These are phyloP conservation scores for Castanea mollissima DNA, from an alignment of 306 rosid genomes.

Conservation along the genomic window DNA sequence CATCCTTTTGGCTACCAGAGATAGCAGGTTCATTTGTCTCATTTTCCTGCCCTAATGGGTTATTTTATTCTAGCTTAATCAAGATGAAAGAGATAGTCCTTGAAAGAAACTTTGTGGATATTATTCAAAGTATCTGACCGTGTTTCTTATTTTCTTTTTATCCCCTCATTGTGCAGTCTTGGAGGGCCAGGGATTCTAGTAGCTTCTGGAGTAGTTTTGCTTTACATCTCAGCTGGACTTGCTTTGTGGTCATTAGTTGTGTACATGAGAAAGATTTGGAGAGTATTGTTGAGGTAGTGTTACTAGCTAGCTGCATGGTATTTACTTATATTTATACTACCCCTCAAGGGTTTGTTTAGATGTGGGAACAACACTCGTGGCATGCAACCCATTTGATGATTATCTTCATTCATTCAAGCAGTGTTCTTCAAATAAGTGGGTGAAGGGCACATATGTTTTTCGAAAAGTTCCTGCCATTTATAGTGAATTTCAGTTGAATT, in stretches of 20 bases:
- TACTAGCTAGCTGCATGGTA: conserved; percentile 16
- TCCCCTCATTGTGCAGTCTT: conserved; percentile 43
- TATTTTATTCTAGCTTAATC: conserved; percentile 11
- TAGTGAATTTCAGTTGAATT: background rate
- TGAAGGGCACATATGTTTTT: conserved; percentile 8
- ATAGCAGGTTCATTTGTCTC: conserved; percentile 57
- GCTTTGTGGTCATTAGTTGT: conserved; percentile 89
- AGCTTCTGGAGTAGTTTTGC: conserved; percentile 77
- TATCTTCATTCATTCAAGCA: conserved; percentile 15
- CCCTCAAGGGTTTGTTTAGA: conserved; percentile 1
- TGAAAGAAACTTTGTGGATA: background rate
- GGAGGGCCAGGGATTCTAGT: conserved; percentile 66
- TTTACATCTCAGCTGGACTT: conserved; percentile 93
- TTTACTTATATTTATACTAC: conserved; percentile 15
- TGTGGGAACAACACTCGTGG: background rate
- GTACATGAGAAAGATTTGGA: conserved; percentile 84
- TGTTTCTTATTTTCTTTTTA: background rate
- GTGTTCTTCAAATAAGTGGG: conserved; percentile 18
- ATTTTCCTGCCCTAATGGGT: background rate
- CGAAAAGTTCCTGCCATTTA: background rate
- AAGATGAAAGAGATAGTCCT: conserved; percentile 1
- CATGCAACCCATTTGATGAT: conserved; percentile 14
- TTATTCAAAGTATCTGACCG: conserved; percentile 23
- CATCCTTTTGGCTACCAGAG: conserved; percentile 85
- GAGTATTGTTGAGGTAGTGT: conserved; percentile 65